Conservation (phyloP, 2,329 filamentous ascomycete genomes). For the Parastagonospora nodorum region DNA sequence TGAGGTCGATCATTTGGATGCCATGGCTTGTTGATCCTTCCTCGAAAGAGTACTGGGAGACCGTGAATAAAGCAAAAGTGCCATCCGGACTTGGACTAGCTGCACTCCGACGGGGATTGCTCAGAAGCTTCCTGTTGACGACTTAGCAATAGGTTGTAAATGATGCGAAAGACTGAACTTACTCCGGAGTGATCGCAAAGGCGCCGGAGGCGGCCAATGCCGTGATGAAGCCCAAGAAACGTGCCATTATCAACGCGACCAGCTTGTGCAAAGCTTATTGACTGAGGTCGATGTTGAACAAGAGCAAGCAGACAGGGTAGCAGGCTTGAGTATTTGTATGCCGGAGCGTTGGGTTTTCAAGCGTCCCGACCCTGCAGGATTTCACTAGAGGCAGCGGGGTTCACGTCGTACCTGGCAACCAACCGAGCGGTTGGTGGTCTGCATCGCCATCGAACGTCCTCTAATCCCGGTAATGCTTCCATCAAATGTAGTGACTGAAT, state of each 20-base stretch:
- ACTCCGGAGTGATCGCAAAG: slow-evolving; percentile 43
- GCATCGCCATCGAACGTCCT: slow-evolving; percentile 21
- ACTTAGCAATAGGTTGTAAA: slow-evolving; percentile 1
- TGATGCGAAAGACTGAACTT: slow-evolving; percentile 8
- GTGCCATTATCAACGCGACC: slow-evolving; percentile 40
- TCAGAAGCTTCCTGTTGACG: slow-evolving; percentile 58
- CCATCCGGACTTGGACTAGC: slow-evolving; percentile 71
- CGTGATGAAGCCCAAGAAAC: slow-evolving; percentile 38
- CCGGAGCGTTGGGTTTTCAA: slow-evolving; percentile 8
- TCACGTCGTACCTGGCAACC: slow-evolving; percentile 14
- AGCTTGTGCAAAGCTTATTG: slow-evolving; percentile 33
- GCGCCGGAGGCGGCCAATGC: slow-evolving; percentile 41
- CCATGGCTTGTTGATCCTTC: slow-evolving; percentile 68
- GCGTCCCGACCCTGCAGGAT: slow-evolving; percentile 9
- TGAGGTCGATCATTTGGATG: slow-evolving; percentile 41
- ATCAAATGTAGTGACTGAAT: slow-evolving; percentile 12
- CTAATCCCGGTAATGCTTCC: slow-evolving; percentile 11
- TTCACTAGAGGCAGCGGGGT: slow-evolving; percentile 9
- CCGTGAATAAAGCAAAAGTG: slow-evolving; percentile 67
- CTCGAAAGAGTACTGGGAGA: slow-evolving; percentile 80
- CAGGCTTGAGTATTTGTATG: slow-evolving; percentile 27
- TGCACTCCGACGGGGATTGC: slow-evolving; percentile 72
- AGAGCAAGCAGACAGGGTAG: slow-evolving; percentile 15
- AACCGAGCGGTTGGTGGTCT: slow-evolving; percentile 8
- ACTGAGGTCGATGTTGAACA: slow-evolving; percentile 26